A percentile compares a stretch with the other conserved stretches of the same genome.
Evolutionary conservation across 768 basidiomycete species (phyloP).

Genomic region (Suillus bovinus): DNA sequence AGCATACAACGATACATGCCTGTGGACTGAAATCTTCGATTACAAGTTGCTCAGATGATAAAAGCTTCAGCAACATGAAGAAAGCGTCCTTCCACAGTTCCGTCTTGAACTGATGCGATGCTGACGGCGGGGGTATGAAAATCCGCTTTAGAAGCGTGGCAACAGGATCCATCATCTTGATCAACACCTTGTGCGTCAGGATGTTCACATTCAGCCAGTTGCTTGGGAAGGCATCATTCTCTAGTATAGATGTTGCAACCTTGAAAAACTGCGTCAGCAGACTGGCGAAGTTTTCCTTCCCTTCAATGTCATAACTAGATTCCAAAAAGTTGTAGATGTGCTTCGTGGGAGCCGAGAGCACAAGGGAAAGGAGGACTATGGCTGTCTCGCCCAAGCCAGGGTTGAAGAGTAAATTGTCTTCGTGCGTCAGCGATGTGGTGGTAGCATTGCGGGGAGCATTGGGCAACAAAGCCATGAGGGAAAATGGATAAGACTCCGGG

Average conservation of each 20-base stretch:
- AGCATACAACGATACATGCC: constrained; percentile 41
- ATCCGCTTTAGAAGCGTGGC: constrained; percentile 73
- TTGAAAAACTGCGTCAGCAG: constrained; percentile 80
- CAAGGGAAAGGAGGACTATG: constrained; percentile 77
- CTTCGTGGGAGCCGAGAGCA: constrained; percentile 77
- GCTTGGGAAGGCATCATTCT: constrained; percentile 85
- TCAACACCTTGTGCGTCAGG: constrained; percentile 81
- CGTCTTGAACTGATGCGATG: constrained; percentile 67
- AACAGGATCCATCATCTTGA: constrained; percentile 86
- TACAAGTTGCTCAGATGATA: constrained; percentile 88
- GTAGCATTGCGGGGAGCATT: constrained; percentile 47
- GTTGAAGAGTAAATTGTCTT: constrained; percentile 59
- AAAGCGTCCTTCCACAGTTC: constrained; percentile 82
- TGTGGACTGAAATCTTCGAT: constrained; percentile 96
- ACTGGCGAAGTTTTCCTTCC: constrained; percentile 70
- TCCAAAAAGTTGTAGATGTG: constrained; percentile 80
- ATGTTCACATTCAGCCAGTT: constrained; percentile 93
- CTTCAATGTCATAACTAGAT: constrained; percentile 84
- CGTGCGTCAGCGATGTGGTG: constrained; percentile 40
- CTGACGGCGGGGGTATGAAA: constrained; percentile 74
- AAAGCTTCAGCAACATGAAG: constrained; percentile 76
- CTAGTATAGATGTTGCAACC: constrained; percentile 76
- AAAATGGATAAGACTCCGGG: constrained; percentile 93
- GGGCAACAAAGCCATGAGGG: constrained; percentile 69
- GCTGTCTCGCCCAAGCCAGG: constrained; percentile 84